Evolutionary conservation across 2,329 filamentous ascomycete species (phyloP), one percentile per base, ranked within the genome.

Genomic region (Westerdykella ornata): DNA sequence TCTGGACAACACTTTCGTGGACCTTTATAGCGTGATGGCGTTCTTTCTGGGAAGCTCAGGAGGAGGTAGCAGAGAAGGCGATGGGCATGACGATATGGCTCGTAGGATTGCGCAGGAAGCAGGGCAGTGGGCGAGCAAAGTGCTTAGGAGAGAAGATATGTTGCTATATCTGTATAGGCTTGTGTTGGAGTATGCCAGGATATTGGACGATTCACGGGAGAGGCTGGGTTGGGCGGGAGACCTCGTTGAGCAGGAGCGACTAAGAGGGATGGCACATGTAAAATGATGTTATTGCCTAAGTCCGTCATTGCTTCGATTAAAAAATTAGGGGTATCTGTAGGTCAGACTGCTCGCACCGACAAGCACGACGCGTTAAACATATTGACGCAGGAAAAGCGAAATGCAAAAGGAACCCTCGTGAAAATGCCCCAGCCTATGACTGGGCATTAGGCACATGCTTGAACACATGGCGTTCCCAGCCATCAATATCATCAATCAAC

Each of bases 1-100:
- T 13, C 81, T 90, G 75, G 83, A 88, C 58, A 84, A 78, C 55
- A 76, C 80, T 1, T 88, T 82, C 54, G 43, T 88, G 84, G 56
- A 87, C 88, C 52, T 47, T 9, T 42, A 42, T 55, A 85, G 7
- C 80, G 79, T 87, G 42, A 74, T 87, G 72, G 77, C 83, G 44
- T 89, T 85, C 57, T 88, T 89, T 54, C 53, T 85, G 3, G 82
- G 82, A 82, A 4, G 80, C 80, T 11, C 48, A 17, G 26, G 14
- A 1, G 34, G 31, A 28, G 35, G 29, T 31, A 18, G 41, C 12
- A 26, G 22, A 19, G 37, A 40, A 9, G 22, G 29, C 9, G 34
- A 45, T 30, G 47, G 35, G 3, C 65, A 67, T 33, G 83, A 87
- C 53, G 66, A 63, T 1, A 71, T 70, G 3, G 85, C 82, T 0